Base-by-base conservation (phyloP, 2,329 filamentous ascomycete genomes). In the Aspergillus sp. region DNA sequence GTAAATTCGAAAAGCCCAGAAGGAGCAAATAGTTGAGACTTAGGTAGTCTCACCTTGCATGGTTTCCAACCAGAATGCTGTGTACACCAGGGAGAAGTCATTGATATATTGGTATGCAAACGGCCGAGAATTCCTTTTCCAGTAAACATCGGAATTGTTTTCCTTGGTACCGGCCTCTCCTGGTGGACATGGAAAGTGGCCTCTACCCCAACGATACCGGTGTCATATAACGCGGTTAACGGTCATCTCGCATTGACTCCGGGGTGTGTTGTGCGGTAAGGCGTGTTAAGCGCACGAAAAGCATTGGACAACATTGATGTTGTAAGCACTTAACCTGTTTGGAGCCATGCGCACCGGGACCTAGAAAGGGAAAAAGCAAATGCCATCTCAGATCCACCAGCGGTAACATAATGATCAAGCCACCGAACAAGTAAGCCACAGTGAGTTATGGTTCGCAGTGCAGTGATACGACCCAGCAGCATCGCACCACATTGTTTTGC, bases 231-330 rank as follows among this genome's bases (percentile, higher is more conserved):
- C 47, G 50, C 47, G n/a, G 39, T 23, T 13, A 60, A 60, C 53
- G 58, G 58, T 38, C 39, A 52, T 57, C 58, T 60, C 53, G 58
- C 58, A 57, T 60, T 45, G 36, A n/a, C 32, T 9, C 19, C 19
- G 21, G 21, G 21, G 15, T 36, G 25, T 36, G 30, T 50, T 23
- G 47, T 50, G 50, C 55, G 23, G 47, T 49, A 49, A 25, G 15
- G 47, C 15, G 28, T 30, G 13, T 8, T 28, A 32, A 51, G 38
- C 55, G 55, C 55, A 28, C 15, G n/a, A 6, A 43, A 43, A 48
- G 28, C 58, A 48, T 52, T 30, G 25, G 23, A 41, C 25, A n/a
- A 17, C 45, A 28, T 45, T 23, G 43, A 21, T 45, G 19, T 45
- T 48, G 39, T 36, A 43, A 41, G 21, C 28, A 43, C 25, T 23